A percentile compares a stretch with the other conserved stretches of the same genome.
Conservation (phyloP, 305 asterid genomes). For the Solanum hybrid region DNA sequence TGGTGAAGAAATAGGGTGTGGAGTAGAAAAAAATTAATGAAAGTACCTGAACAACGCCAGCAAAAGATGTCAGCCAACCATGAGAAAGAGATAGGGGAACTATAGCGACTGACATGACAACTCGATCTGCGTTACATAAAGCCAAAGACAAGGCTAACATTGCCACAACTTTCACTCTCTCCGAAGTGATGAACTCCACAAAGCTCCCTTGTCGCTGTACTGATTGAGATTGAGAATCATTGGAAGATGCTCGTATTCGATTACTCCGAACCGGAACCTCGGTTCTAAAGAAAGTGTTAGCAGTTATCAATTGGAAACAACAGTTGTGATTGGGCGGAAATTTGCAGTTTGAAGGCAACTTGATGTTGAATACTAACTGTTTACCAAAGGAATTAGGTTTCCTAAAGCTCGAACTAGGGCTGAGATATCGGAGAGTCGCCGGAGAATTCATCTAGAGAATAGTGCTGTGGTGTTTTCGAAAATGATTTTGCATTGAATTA, state of each 20-base stretch:
- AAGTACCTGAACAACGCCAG: conserved; percentile 83
- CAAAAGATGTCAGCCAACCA: conserved; percentile 69
- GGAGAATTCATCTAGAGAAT: conserved; percentile 14
- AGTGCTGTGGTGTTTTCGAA: neutral
- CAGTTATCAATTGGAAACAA: neutral
- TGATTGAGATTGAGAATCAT: conserved; percentile 34
- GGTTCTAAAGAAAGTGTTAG: neutral
- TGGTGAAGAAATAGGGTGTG: neutral
- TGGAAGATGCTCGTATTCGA: conserved; percentile 27
- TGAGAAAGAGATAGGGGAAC: conserved; percentile 68
- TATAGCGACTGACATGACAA: conserved; percentile 92
- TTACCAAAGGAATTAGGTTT: neutral
- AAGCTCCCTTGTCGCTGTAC: conserved; percentile 30
- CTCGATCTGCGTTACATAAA: conserved; percentile 90
- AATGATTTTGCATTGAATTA: neutral
- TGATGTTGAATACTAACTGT: neutral
- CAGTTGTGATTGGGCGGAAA: neutral
- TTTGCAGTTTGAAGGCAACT: neutral
- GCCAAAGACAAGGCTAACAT: conserved; percentile 91
- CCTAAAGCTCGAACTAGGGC: neutral
- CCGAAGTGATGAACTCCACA: conserved; percentile 85
- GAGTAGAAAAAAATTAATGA: neutral
- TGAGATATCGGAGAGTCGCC: conserved; percentile 5
- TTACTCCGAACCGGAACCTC: neutral
- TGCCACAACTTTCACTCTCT: conserved; percentile 91